Base-by-base conservation (phyloP, 1,284 basidiomycete genomes). In the Fereydounia khargensis region DNA sequence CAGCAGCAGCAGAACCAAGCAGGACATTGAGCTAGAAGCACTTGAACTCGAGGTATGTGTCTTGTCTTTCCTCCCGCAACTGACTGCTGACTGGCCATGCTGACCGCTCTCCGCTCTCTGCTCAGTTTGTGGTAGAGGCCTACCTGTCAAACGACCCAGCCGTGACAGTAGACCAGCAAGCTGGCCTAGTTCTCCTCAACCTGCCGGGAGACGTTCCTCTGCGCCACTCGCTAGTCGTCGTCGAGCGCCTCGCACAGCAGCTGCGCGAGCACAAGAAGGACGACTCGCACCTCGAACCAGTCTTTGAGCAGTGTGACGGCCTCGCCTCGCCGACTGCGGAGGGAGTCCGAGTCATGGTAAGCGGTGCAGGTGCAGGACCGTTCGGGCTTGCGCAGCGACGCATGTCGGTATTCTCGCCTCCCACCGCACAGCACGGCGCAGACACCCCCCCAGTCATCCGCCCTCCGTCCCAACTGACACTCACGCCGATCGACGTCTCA, bases 191-290 rank as follows among this genome's bases (percentile, higher is more conserved):
- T 27, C 53, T 56, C 32, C 44, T 61, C 42, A 45, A 56, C 20
- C 42, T 61, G 17, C 44, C 58, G 1, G 58, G 53, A 0, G 58
- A 61, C 31, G 47, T 56, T 6, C 58, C 58, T 13, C 43, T 61
- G 17, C 33, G 58, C 21, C 53, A 61, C 35, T 48, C 53, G 3
- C 49, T 61, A 24, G 39, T 49, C 14, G 38, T 52, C 4, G 58
- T 61, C 16, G 40, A 56, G 38, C 34, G 42, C 37, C 49, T 61
- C 4, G 58, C 58, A 8, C 22, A 46, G 32, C 52, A 56, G 40
- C 25, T 61, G 8, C n/a, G 37, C 13, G 27, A 41, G 4, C 45
- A 43, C 24, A 20, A 30, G 8, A 23, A 39, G 17, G 28, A 30
- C 24, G 24, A 27, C 8, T 7, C 24, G 8, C 24, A 27, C 24